Evolutionary conservation across 2,329 filamentous ascomycete genomes (phyloP).

Genomic region (Herpotrichia juniperi): DNA sequence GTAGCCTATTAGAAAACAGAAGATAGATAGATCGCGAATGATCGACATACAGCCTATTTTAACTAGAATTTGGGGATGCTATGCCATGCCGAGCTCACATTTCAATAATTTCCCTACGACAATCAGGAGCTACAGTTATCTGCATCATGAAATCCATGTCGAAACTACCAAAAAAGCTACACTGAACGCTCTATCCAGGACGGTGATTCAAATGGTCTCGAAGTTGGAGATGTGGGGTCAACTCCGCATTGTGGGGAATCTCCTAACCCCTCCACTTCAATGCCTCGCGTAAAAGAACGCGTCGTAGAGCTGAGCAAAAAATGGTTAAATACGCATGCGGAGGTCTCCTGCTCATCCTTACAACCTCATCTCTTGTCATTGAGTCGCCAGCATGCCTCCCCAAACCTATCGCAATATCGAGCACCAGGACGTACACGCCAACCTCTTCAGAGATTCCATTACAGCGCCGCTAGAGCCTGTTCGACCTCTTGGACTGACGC

Average conservation of each 20-base stretch:
- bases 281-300: not conserved
- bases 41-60: no score
- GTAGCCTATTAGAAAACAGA: no score
- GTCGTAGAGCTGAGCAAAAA: not conserved
- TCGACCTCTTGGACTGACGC: conserved; percentile 49
- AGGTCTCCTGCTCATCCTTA: not conserved
- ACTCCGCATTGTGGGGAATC: conserved; percentile 9
- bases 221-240: conserved; percentile 7
- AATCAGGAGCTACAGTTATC: no score
- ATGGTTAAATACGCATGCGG: not conserved
- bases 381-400: conserved; percentile 14
- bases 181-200: no score
- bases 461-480: conserved; percentile 44
- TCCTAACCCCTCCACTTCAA: not conserved
- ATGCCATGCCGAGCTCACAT: no score
- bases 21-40: no score
- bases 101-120: no score
- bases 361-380: not conserved
- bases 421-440: conserved; percentile 51
- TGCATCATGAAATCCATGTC: no score
- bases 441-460: conserved; percentile 50
- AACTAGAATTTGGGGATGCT: no score
- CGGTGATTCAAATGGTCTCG: no score
- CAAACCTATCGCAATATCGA: conserved; percentile 45
- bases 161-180: no score